Evolutionary conservation across 2,329 filamentous ascomycete genomes (phyloP).

Genomic region (Penicillium aurantiogriseum): DNA sequence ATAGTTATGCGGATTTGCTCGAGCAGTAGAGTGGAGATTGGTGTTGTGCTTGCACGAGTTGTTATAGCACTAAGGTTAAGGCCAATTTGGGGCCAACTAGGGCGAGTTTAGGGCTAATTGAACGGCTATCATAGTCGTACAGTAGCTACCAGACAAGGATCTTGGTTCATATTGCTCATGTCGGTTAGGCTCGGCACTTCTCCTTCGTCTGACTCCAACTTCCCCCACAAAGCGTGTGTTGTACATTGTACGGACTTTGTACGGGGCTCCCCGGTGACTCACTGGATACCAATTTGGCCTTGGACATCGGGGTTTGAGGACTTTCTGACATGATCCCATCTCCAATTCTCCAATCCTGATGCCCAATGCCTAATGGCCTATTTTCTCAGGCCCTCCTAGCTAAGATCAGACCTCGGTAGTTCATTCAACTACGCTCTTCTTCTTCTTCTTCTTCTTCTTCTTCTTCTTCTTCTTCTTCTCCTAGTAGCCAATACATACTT

Average conservation of each 20-base stretch:
- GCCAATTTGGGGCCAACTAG: neutral
- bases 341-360: neutral
- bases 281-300: neutral
- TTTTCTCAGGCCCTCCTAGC: neutral
- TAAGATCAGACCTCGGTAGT: neutral
- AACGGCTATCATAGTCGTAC: neutral
- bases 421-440: too few species aligned
- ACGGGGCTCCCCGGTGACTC: neutral
- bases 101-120: neutral
- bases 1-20: constrained; percentile 34
- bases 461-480: too few species aligned
- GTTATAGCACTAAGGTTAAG: neutral
- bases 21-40: constrained; percentile 13
- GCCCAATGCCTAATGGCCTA: neutral
- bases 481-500: neutral
- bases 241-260: neutral
- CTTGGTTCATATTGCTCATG: too few species aligned
- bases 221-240: neutral
- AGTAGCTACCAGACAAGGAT: neutral
- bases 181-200: neutral
- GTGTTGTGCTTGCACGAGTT: neutral
- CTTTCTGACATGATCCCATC: neutral
- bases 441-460: too few species aligned
- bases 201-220: neutral
- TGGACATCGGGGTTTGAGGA: neutral